phyloP scores from a whole-genome alignment of 805 yeast genomes.

The Pichia heedii region DNA sequence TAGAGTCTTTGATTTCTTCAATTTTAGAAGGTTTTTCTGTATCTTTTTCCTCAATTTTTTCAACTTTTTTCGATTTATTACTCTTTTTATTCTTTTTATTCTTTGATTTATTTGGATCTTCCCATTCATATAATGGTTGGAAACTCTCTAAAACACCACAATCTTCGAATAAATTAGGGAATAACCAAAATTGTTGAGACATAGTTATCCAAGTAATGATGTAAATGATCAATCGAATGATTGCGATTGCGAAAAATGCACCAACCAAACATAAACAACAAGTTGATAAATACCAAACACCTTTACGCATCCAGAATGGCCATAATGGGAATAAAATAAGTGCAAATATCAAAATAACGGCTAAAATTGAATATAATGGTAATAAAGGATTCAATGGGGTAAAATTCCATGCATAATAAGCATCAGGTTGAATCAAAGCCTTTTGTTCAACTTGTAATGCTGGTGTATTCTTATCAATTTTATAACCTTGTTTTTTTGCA shows the following conservation, averaged over 20 bases:
- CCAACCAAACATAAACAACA: constrained; percentile 65
- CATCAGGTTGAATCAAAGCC: constrained; percentile 54
- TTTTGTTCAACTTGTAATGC: constrained; percentile 44
- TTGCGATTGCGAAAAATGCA: constrained; percentile 66
- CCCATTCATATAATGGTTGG: constrained; percentile 83
- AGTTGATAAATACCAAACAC: constrained; percentile 86
- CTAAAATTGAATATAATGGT: constrained; percentile 52
- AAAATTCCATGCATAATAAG: constrained; percentile 79
- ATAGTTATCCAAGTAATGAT: constrained; percentile 46
- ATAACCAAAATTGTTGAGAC: constrained; percentile 84
- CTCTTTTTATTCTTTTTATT: constrained; percentile 14
- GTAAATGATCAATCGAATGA: constrained; percentile 68
- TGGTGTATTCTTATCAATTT: constrained; percentile 56
- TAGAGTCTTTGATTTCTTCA: neutral
- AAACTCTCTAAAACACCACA: constrained; percentile 91
- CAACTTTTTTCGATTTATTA: neutral
- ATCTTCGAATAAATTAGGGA: constrained; percentile 93
- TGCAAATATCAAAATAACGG: constrained; percentile 54
- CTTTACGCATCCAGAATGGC: constrained; percentile 84
- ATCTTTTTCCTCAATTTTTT: neutral
- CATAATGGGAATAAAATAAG: constrained; percentile 84
- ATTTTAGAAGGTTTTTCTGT: constrained; percentile 5
- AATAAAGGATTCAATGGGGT: constrained; percentile 62
- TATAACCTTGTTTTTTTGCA: constrained; percentile 51
- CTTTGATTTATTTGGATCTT: constrained; percentile 23